Base-by-base conservation (phyloP, 2,329 filamentous ascomycete species). In the Alternaria ventricosa region DNA sequence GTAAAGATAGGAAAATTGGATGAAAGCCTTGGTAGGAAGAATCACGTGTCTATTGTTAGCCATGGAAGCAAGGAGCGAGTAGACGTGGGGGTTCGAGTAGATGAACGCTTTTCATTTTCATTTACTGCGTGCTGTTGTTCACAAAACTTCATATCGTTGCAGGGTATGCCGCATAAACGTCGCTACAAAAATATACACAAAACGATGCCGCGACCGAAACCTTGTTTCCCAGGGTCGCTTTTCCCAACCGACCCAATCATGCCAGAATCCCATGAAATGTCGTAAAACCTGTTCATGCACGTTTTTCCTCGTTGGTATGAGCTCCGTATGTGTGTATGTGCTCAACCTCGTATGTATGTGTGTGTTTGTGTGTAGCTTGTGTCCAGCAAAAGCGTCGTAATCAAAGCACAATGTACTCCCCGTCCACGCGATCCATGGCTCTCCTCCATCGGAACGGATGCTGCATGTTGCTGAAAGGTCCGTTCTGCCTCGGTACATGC, bases 361-460 rank as follows among this genome's bases (percentile, higher is more conserved):
- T 41, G 36, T 41, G 36, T 41, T 58, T 54, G 61, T 67, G 64
- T 63, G 18, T 56, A 54, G 67, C 69, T 67, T 57, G 65, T 57
- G 63, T 60, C 55, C 55, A 63, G 60, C 66, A 67, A 41, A 41
- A 68, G 62, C 58, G 46, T 56, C 57, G 41, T 49, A 56, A 65
- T 83, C 74, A 85, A 57, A 85, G 82, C 62, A 85, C 76, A 72
- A 85, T 84, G 69, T 85, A 85, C 76, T 86, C 84, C 22, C 84
- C 84, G 69, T 85, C 83, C 15, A 82, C 77, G 57, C 82, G 76
- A 68, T 83, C 77, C 84, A 86, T 85, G n/a, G 82, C 83, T 64
- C 79, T 83, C 67, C 84, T 78, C 84, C 84, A 86, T 53, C 82
- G 68, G 61, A 85, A 84, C 11, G 69, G 81, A 77, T 77, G 75